Conservation (phyloP, 1,139 yeast species). For the Blastobotrys illinoisensis region DNA sequence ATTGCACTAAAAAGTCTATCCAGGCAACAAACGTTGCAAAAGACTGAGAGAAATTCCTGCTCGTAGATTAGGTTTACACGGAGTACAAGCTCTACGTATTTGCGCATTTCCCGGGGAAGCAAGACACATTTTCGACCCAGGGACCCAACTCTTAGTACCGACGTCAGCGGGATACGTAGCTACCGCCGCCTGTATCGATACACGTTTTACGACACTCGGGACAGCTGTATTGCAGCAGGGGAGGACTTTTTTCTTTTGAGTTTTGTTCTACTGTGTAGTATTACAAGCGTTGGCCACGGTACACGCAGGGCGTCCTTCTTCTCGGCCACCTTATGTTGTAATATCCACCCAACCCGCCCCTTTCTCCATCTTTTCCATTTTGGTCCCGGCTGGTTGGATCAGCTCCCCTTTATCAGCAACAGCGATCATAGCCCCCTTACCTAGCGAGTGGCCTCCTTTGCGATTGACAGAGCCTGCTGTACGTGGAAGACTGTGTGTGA, state of each 20-base stretch:
- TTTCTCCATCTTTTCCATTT: not conserved
- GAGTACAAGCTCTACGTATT: not conserved
- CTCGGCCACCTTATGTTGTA: not conserved
- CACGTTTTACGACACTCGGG: no score
- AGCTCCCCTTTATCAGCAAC: not conserved
- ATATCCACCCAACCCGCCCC: not conserved
- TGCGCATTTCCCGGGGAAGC: not conserved
- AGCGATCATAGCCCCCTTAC: not conserved
- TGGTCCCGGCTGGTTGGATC: not conserved
- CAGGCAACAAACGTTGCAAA: no score
- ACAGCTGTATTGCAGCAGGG: no score
- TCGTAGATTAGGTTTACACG: not conserved
- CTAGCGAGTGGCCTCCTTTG: not conserved
- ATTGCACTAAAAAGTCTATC: no score
- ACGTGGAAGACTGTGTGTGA: not conserved
- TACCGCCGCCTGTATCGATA: no score
- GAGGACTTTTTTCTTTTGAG: no score
- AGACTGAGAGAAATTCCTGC: no score
- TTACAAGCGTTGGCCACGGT: not conserved
- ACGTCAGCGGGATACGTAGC: no score
- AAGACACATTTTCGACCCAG: not conserved
- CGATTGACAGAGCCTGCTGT: not conserved
- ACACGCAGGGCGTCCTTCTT: no score
- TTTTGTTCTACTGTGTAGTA: no score
- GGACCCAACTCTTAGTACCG: no score